A percentile compares a stretch with the other conserved stretches of the same genome.
phyloP scores from a whole-genome alignment of 306 rosid species.

The Dalbergia oliveri region DNA sequence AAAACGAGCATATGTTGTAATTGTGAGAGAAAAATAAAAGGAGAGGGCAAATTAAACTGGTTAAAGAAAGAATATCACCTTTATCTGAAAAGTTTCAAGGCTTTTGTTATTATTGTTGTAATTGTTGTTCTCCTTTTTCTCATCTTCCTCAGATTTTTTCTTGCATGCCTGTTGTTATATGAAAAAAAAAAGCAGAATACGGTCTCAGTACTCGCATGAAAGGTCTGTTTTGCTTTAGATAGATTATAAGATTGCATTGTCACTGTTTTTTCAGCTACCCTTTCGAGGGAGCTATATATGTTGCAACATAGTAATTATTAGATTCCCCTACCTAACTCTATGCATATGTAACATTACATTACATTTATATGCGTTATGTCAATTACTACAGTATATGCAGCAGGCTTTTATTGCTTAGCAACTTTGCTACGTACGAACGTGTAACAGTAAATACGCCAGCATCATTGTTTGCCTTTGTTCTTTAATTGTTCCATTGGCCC shows the following conservation, averaged over 20 bases:
- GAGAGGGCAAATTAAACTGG: slow-evolving; percentile 11
- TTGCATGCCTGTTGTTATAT: slow-evolving; percentile 35
- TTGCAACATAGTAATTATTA: slow-evolving; percentile 35
- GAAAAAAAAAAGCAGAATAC: slow-evolving; percentile 35
- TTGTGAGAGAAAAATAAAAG: neutral
- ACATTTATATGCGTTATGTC: slow-evolving; percentile 7
- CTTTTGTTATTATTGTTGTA: slow-evolving; percentile 37
- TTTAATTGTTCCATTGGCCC: slow-evolving; percentile 13
- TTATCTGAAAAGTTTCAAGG: slow-evolving; percentile 44
- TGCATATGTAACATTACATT: neutral
- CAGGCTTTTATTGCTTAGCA: slow-evolving; percentile 47
- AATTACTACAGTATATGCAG: slow-evolving; percentile 39
- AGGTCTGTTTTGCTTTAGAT: slow-evolving; percentile 47
- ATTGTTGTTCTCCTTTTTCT: slow-evolving; percentile 13
- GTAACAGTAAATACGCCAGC: slow-evolving; percentile 4
- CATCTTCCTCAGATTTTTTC: slow-evolving; percentile 8
- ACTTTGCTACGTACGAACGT: neutral
- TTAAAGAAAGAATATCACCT: slow-evolving; percentile 30
- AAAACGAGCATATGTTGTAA: slow-evolving; percentile 14
- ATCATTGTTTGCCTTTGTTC: neutral
- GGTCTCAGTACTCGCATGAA: slow-evolving; percentile 49
- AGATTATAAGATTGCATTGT: slow-evolving; percentile 31
- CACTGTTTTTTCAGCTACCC: slow-evolving; percentile 39
- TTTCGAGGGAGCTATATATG: slow-evolving; percentile 10
- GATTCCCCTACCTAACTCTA: slow-evolving; percentile 43